Conservation (phyloP, 495 filamentous ascomycete species). For the Aspergillus bertholletiae region DNA sequence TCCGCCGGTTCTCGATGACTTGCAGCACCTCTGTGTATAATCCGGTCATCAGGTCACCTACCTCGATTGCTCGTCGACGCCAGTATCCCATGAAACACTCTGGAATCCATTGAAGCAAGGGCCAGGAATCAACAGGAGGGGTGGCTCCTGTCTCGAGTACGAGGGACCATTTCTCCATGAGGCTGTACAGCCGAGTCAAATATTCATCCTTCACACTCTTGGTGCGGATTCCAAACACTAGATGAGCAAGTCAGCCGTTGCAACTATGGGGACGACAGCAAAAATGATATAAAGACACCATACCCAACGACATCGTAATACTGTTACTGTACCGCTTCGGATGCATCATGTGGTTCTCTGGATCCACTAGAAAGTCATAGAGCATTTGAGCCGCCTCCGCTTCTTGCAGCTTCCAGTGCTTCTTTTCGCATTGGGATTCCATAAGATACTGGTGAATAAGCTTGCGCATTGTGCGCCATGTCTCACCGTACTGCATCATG, state of each 20-base stretch:
- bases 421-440: neutral
- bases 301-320: slow-evolving; percentile 35
- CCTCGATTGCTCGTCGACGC: slow-evolving; percentile 35
- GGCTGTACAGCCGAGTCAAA: slow-evolving; percentile 50
- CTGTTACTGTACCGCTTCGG: slow-evolving; percentile 52
- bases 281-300: neutral
- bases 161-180: slow-evolving; percentile 45
- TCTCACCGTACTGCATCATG: slow-evolving; percentile 22
- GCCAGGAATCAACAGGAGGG: slow-evolving; percentile 31
- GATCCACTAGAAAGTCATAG: slow-evolving; percentile 22
- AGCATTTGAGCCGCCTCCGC: slow-evolving; percentile 32
- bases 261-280: neutral
- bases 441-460: slow-evolving; percentile 24
- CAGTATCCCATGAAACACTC: slow-evolving; percentile 20
- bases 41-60: slow-evolving; percentile 25
- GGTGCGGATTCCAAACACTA: slow-evolving; percentile 53
- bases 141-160: slow-evolving; percentile 38
- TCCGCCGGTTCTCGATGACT: slow-evolving; percentile 28
- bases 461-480: slow-evolving; percentile 33
- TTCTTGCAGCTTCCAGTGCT: slow-evolving; percentile 35
- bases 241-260: slow-evolving; percentile 13
- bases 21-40: slow-evolving; percentile 39
- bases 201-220: slow-evolving; percentile 46
- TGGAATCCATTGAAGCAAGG: slow-evolving; percentile 25
- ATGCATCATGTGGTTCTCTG: slow-evolving; percentile 43